phyloP scores from a whole-genome alignment of 2,329 filamentous ascomycete genomes.

The Talaromyces sp. region DNA sequence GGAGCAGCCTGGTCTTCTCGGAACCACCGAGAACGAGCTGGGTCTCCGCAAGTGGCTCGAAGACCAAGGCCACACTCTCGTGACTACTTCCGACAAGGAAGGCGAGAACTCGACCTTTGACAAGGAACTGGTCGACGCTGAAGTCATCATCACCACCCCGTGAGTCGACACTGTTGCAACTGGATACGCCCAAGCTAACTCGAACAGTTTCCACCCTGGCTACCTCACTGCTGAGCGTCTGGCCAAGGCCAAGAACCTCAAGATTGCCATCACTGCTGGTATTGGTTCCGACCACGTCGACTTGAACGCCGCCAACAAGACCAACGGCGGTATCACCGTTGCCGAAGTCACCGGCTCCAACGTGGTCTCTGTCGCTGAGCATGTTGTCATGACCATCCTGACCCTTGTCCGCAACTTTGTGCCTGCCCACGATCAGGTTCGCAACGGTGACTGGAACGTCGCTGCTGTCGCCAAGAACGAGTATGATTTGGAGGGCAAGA shows the following conservation, averaged over 20 bases:
- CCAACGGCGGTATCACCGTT: conserved; percentile 94
- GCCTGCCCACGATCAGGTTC: conserved; percentile 90
- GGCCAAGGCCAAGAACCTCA: conserved; percentile 97
- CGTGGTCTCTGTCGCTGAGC: conserved; percentile 96
- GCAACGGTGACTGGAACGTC: conserved; percentile 87
- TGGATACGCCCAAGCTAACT: not conserved
- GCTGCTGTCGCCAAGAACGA: conserved; percentile 96
- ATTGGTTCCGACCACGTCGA: conserved; percentile 99
- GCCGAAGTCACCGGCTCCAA: conserved; percentile 98
- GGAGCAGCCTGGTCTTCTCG: conserved; percentile 81
- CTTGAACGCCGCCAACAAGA: conserved; percentile 93
- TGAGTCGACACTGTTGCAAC: conserved; percentile 37
- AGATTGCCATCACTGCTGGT: conserved; percentile 93
- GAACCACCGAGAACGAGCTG: conserved; percentile 97
- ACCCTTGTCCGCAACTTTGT: conserved; percentile 96
- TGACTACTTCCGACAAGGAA: conserved; percentile 98
- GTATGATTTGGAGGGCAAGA: conserved; percentile 95
- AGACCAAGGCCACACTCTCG: conserved; percentile 89
- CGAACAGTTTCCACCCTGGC: conserved; percentile 77
- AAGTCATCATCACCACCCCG: conserved; percentile 99
- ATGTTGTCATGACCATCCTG: conserved; percentile 99
- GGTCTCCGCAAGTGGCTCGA: conserved; percentile 97
- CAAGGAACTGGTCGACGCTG: conserved; percentile 90
- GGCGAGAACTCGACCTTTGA: conserved; percentile 89
- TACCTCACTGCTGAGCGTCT: conserved; percentile 96